Conservation (phyloP, 345 rosid genomes). For the Streptanthus diversifolius region DNA sequence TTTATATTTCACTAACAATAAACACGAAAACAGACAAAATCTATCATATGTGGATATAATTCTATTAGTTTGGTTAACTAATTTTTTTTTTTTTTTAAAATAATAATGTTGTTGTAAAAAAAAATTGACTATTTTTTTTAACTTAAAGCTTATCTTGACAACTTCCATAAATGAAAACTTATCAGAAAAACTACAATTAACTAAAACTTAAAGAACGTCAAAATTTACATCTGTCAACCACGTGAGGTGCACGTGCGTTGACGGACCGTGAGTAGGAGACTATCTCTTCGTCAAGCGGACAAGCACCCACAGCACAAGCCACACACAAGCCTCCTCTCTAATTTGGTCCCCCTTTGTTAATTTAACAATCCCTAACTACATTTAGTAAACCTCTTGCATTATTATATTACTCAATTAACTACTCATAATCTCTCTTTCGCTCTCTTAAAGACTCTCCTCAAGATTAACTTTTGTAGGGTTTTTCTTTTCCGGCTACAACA, state of each 20-base stretch:
- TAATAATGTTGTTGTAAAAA: too few relatives aligned
- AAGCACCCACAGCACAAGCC: slow-evolving; percentile 4
- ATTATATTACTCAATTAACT: slow-evolving; percentile 12
- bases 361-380: slow-evolving; percentile 12
- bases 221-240: slow-evolving; percentile 18
- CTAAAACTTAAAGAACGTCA: background rate
- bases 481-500: background rate
- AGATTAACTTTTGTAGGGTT: slow-evolving; percentile 22
- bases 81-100: too few relatives aligned
- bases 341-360: background rate
- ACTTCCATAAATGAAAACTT: background rate
- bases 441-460: background rate
- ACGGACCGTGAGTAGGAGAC: slow-evolving; percentile 23
- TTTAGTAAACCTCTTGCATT: slow-evolving; percentile 27
- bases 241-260: slow-evolving; percentile 34
- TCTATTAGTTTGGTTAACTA: too few relatives aligned
- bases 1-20: too few relatives aligned
- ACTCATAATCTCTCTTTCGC: background rate
- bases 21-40: too few relatives aligned
- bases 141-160: too few relatives aligned
- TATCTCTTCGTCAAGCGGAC: slow-evolving; percentile 24
- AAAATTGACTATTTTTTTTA: too few relatives aligned
- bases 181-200: background rate
- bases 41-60: too few relatives aligned
- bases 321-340: slow-evolving; percentile 20